Evolutionary conservation across 345 rosid genomes (phyloP), one percentile per base, ranked within the genome.

Genomic region (Jatropha curcas): DNA sequence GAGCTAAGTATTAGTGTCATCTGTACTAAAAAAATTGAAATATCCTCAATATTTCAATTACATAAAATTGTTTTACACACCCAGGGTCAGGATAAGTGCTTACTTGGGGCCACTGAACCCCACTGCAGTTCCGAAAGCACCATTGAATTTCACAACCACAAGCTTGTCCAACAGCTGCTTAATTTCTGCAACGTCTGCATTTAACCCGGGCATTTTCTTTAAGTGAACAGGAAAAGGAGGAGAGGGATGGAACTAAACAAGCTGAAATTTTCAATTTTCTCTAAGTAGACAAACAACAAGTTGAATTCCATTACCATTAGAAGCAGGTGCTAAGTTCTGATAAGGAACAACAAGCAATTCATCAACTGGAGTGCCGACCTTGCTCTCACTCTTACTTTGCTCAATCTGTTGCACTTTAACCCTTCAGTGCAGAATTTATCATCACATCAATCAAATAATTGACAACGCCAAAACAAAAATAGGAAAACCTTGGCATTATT

Each of bases 41-140:
- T 27, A 37, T 24, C 31, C 51, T 52, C 50, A 66, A 62, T 30
- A 16, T 28, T 52, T 51, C 63, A 62, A 70, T 52, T 16, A 61
- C 60, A 79, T 46, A 66, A 41, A 17, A 11, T 25, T 17, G 30
- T 28, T 64, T 24, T n/a, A 78, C 65, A 19, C 35, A 33, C 46
- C 27, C 41, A 77, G 19, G 65, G 30, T 12, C 14, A 72, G 2
- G 37, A 48, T 60, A 6, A 33, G 48, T 9, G 37, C 87, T 85
- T 76, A 88, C 90, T 77, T 83, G 48, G 87, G 89, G 46, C 89
- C 88, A 74, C 33, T 62, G 35, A 79, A 82, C 35, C 86, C 86
- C 73, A 88, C 63, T 67, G 71, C 41, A 56, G 80, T 81, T 76
- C 86, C 89, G 70, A 73, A 73, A 52, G 79, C 68, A 62, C 71